Evolutionary conservation across 2,329 filamentous ascomycete genomes (phyloP).

Genomic region (Phialocephala subalpina): DNA sequence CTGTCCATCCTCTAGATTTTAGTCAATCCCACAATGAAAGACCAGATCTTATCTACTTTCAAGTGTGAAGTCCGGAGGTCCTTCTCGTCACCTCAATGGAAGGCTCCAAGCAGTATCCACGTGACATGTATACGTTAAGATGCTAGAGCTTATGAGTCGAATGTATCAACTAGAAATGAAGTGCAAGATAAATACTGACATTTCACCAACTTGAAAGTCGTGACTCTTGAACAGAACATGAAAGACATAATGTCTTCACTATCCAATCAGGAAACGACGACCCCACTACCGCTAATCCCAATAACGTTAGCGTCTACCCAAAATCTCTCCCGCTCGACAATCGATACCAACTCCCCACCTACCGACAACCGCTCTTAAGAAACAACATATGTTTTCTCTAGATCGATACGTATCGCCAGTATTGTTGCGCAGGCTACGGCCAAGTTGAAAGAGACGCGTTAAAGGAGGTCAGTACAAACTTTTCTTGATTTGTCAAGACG

Average conservation of each 20-base stretch:
- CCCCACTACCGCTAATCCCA: conserved; percentile 20
- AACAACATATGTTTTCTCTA: conserved; percentile 4
- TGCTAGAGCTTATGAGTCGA: too few relatives aligned
- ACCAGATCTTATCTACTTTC: too few relatives aligned
- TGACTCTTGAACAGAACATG: neutral
- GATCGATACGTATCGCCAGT: neutral
- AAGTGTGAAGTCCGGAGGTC: too few relatives aligned
- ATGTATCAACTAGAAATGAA: too few relatives aligned
- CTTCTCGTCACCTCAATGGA: too few relatives aligned
- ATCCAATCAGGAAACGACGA: neutral
- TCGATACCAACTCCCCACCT: neutral
- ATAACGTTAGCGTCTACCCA: neutral
- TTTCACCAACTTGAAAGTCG: too few relatives aligned
- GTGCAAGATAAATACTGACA: too few relatives aligned
- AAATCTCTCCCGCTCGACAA: neutral
- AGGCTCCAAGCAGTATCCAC: too few relatives aligned
- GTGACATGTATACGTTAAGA: too few relatives aligned
- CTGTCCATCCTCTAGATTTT: too few relatives aligned
- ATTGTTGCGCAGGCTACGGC: neutral
- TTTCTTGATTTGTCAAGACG: conserved; percentile 8
- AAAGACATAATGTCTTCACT: neutral
- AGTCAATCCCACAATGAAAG: too few relatives aligned
- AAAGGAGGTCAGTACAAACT: neutral
- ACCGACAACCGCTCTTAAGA: neutral
- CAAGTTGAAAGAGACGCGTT: neutral